Percentiles rank a stretch among this genome's conserved stretches.
phyloP scores from a whole-genome alignment of 1,284 basidiomycete species.

The Ustilago lituana region DNA sequence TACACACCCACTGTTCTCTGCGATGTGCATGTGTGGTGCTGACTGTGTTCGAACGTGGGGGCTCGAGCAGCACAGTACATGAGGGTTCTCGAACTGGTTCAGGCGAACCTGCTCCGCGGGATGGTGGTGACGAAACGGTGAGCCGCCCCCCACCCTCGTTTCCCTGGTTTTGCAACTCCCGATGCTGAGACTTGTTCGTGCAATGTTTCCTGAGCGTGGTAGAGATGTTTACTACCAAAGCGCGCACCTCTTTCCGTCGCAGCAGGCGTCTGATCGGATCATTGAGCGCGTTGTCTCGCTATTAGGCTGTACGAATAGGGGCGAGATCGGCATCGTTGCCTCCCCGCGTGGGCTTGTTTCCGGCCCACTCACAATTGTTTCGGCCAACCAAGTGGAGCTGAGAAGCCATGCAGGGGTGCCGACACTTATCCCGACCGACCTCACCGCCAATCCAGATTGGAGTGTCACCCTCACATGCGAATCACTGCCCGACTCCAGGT shows the following conservation, averaged over 20 bases:
- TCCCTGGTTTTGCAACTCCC: too few relatives aligned
- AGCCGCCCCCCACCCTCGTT: background rate
- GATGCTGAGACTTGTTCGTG: too few relatives aligned
- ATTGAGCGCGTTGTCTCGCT: conserved; percentile 21
- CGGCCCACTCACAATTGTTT: conserved; percentile 23
- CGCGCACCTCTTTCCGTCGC: conserved; percentile 42
- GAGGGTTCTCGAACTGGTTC: conserved; percentile 40
- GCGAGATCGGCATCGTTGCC: conserved; percentile 47
- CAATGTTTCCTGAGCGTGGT: too few relatives aligned
- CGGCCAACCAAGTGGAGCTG: background rate
- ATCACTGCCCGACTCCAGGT: background rate
- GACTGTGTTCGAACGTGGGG: background rate
- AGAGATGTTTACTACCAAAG: conserved; percentile 58
- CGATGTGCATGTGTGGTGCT: background rate
- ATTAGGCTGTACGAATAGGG: conserved; percentile 11
- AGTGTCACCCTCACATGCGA: conserved; percentile 5
- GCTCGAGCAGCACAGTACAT: conserved; percentile 31
- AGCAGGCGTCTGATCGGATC: conserved; percentile 44
- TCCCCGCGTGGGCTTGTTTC: conserved; percentile 45
- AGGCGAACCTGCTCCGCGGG: conserved; percentile 19
- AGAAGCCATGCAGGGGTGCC: background rate
- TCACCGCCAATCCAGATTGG: background rate
- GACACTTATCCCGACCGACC: conserved; percentile 17
- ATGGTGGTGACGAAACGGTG: conserved; percentile 48
- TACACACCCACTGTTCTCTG: background rate